Percentiles rank a stretch among this genome's conserved stretches.
Evolutionary conservation across 257 asterid genomes (phyloP).

Genomic region (Jacaranda mimosifolia): DNA sequence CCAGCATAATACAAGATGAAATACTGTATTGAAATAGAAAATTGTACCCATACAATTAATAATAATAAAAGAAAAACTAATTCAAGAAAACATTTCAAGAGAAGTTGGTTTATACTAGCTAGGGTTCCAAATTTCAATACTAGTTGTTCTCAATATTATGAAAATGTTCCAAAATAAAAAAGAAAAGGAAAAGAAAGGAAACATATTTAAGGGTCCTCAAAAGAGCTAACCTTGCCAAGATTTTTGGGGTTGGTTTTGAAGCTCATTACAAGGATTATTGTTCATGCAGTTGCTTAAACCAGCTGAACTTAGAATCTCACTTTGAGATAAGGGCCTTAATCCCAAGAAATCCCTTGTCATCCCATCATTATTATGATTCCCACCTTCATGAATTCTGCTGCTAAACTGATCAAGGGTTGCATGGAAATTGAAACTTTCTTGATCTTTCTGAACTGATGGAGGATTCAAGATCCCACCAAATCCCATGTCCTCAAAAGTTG

Average conservation of each 20-base stretch:
- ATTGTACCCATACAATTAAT: background rate
- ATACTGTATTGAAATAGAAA: background rate
- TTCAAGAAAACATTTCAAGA: background rate
- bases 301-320: slow-evolving; percentile 60
- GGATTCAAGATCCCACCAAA: slow-evolving; percentile 52
- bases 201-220: slow-evolving; percentile 2
- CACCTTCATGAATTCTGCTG: slow-evolving; percentile 19
- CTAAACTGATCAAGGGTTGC: slow-evolving; percentile 40
- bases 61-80: background rate
- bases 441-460: background rate
- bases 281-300: slow-evolving; percentile 58
- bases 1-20: background rate
- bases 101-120: slow-evolving; percentile 31
- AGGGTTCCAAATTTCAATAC: slow-evolving; percentile 44
- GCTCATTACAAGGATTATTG: slow-evolving; percentile 35
- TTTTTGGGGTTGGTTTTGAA: slow-evolving; percentile 46
- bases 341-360: slow-evolving; percentile 90
- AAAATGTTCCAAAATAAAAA: slow-evolving; percentile 25
- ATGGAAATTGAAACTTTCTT: slow-evolving; percentile 37
- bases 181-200: background rate
- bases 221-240: slow-evolving; percentile 68
- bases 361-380: slow-evolving; percentile 42
- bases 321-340: slow-evolving; percentile 69
- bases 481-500: slow-evolving; percentile 53
- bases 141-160: slow-evolving; percentile 16